Conservation (phyloP, 2,329 filamentous ascomycete species). For the Aspergillus japonicus region DNA sequence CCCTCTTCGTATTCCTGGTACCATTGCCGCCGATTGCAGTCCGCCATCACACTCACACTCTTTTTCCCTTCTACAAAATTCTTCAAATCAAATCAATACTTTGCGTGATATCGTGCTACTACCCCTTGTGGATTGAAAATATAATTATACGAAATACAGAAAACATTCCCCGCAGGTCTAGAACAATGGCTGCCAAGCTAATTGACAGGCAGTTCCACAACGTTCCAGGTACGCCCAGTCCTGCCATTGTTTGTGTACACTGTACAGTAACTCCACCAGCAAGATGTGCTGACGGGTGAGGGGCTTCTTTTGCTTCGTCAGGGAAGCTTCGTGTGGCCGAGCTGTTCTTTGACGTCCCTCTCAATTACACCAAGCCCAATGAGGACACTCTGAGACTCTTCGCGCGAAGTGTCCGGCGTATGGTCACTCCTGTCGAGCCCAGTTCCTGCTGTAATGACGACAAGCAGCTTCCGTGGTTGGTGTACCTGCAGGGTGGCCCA, state of each 20-base stretch:
- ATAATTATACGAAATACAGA: not conserved
- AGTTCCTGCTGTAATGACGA: conserved; percentile 40
- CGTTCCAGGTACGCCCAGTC: conserved; percentile 33
- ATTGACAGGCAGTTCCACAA: conserved; percentile 39
- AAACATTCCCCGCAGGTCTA: not conserved
- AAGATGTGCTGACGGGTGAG: conserved; percentile 8
- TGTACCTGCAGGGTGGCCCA: conserved; percentile 84
- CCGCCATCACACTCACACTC: not conserved
- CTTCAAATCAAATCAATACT: too few species aligned
- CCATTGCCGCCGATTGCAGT: not conserved
- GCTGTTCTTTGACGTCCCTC: conserved; percentile 81
- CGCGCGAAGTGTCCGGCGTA: conserved; percentile 68
- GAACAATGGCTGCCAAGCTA: conserved; percentile 38
- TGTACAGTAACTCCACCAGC: not conserved
- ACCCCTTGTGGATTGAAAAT: not conserved
- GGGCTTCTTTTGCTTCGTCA: conserved; percentile 33
- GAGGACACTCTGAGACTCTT: conserved; percentile 70
- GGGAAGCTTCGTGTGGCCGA: conserved; percentile 76
- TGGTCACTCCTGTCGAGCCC: conserved; percentile 49
- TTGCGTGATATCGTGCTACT: not conserved
- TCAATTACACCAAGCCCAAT: conserved; percentile 67
- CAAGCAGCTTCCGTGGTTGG: conserved; percentile 57
- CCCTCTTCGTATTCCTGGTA: not conserved
- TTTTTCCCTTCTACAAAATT: not conserved
- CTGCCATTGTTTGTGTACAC: not conserved